phyloP scores from a whole-genome alignment of 1,284 basidiomycete species.

The Xerocomus amazonicus region DNA sequence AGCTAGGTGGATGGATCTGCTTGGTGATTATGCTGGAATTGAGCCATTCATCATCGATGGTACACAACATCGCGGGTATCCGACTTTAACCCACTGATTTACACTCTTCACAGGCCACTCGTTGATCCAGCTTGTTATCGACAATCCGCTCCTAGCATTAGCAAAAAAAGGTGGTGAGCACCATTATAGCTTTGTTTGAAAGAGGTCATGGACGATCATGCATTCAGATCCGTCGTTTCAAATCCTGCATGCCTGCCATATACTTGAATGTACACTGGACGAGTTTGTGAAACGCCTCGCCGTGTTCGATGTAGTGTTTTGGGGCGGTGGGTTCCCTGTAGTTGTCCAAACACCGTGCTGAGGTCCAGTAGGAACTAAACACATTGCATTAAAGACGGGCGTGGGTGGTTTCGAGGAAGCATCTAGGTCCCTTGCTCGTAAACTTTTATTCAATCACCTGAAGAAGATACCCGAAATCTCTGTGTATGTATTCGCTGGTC shows the following conservation, averaged over 20 bases:
- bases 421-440: constrained; percentile 51
- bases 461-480: constrained; percentile 35
- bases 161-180: constrained; percentile 42
- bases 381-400: constrained; percentile 41
- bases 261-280: constrained; percentile 48
- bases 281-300: constrained; percentile 49
- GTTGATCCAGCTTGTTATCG: constrained; percentile 53
- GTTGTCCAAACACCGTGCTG: not conserved
- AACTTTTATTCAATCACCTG: constrained; percentile 50
- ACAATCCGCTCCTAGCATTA: constrained; percentile 55
- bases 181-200: not conserved
- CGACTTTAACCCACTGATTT: constrained; percentile 2
- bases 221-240: constrained; percentile 53
- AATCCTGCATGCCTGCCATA: constrained; percentile 54
- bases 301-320: constrained; percentile 65
- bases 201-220: not conserved
- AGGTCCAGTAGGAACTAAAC: constrained; percentile 37
- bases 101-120: constrained; percentile 47
- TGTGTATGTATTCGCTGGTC: constrained; percentile 43
- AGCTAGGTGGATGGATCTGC: constrained; percentile 62
- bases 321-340: constrained; percentile 40
- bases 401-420: constrained; percentile 34
- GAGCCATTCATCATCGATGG: constrained; percentile 69
- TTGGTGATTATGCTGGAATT: constrained; percentile 65
- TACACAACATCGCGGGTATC: constrained; percentile 22